Conservation (phyloP, 345 rosid species). For the Angophora floribunda region DNA sequence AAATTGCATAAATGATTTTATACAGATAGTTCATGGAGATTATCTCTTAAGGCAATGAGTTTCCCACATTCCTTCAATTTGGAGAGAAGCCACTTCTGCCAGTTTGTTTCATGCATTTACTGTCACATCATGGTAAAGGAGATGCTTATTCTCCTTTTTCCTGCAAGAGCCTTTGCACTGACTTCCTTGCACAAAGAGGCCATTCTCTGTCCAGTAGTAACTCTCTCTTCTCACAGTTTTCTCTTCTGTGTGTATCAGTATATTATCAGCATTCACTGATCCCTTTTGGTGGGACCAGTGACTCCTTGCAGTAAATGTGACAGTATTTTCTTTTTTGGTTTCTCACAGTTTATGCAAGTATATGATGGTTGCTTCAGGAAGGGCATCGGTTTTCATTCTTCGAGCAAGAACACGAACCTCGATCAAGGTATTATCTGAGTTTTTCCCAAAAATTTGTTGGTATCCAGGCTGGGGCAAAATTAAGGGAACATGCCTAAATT, state of each 20-base stretch:
- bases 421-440: conserved; percentile 31
- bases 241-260: not conserved
- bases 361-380: conserved; percentile 70
- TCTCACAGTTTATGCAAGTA: conserved; percentile 65
- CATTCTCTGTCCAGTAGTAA: not conserved
- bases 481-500: not conserved
- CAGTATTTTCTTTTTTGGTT: not conserved
- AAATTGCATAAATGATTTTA: not conserved
- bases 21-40: not conserved
- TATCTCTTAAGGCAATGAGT: not conserved
- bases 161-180: not conserved
- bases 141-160: not conserved
- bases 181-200: not conserved
- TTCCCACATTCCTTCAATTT: not conserved
- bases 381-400: conserved; percentile 45
- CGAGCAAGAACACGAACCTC: conserved; percentile 17
- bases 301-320: not conserved
- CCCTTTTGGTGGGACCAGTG: not conserved
- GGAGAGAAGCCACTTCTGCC: not conserved
- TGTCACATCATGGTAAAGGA: not conserved
- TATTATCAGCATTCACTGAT: not conserved
- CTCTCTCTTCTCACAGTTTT: not conserved
- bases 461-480: not conserved
- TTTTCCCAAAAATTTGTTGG: not conserved
- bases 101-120: not conserved